Evolutionary conservation across 768 basidiomycete genomes (phyloP), one percentile per base, ranked within the genome.

Genomic region (Collybia sordida): DNA sequence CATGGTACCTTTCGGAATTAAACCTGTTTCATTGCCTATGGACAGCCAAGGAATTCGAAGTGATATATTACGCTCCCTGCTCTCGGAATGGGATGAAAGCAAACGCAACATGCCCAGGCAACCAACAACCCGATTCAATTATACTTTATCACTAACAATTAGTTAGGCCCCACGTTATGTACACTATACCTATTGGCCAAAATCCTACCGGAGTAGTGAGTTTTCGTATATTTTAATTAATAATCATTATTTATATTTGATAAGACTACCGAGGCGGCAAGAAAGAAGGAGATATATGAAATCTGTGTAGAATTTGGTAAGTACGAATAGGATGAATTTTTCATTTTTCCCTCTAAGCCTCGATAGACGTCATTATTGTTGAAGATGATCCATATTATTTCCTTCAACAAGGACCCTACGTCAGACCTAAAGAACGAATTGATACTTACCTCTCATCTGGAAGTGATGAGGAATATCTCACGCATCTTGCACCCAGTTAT

Each of bases 351-450:
- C 14, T 28, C 43, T 50, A 42, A 15, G 11, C 24, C 5, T 9
- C 21, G 36, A 6, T 31, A 86, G 83, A 91, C 55, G 64, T 90
- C 19, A 82, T 90, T 56, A 90, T 90, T 51, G 82, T 87, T 47
- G 89, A 92, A 70, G 90, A 93, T 57, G 90, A 91, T 65, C 90
- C 90, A 3, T 90, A 91, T 65, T 77, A 80, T 66, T 88, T 89
- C 70, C 70, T 90, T 19, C 88, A 90, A 61, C 68, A 82, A 53
- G 80, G 78, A 0, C 53, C 66, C 1, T 90, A 86, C 63, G 59
- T 72, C 6, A 76, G 73, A 4, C 79, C 79, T 52, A 53, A 57
- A 23, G 66, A 65, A 24, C 73, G 70, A 18, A 52, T 52, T 47
- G 45, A 41, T 2, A 45, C 43, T 18, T 47, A 51, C 24, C 38